Conservation (phyloP, 352 stramenopile species). For the Pythium volutum region DNA sequence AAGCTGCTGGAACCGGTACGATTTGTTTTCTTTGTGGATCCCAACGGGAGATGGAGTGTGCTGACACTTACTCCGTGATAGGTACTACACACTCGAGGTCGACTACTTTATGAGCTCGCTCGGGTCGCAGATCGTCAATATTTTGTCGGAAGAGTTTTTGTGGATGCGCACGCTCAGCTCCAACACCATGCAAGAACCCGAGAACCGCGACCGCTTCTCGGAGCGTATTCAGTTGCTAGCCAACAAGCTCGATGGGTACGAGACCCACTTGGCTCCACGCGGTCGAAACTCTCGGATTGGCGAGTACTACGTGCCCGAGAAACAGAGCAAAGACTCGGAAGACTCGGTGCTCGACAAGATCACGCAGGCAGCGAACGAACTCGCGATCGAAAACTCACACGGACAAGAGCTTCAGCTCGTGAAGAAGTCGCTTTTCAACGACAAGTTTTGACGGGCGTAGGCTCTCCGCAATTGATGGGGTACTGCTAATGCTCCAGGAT, state of each 20-base stretch:
- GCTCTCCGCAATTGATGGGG: neutral
- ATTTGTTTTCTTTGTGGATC: neutral
- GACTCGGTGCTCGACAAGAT: constrained; percentile 86
- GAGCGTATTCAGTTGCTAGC: constrained; percentile 85
- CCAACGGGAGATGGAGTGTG: neutral
- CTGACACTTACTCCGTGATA: constrained; percentile 5
- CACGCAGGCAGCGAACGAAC: constrained; percentile 80
- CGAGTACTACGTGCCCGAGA: constrained; percentile 86
- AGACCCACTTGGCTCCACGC: constrained; percentile 56
- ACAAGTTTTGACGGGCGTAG: constrained; percentile 44
- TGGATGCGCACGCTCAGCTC: constrained; percentile 91
- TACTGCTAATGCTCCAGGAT: neutral
- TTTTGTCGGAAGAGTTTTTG: constrained; percentile 92
- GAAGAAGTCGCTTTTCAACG: constrained; percentile 86
- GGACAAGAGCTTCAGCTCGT: constrained; percentile 77
- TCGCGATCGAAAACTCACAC: constrained; percentile 81
- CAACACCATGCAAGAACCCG: constrained; percentile 87
- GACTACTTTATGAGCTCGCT: constrained; percentile 97
- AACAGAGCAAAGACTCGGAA: constrained; percentile 71
- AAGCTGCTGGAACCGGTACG: constrained; percentile 90
- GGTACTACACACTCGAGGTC: constrained; percentile 94
- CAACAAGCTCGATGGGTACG: constrained; percentile 80
- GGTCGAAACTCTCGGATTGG: constrained; percentile 69
- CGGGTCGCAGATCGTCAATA: constrained; percentile 89
- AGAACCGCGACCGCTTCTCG: constrained; percentile 88